Percentiles rank a stretch among this genome's conserved stretches.
Evolutionary conservation across 2,329 filamentous ascomycete species (phyloP).

Genomic region (Rhynchosporium agropyri): DNA sequence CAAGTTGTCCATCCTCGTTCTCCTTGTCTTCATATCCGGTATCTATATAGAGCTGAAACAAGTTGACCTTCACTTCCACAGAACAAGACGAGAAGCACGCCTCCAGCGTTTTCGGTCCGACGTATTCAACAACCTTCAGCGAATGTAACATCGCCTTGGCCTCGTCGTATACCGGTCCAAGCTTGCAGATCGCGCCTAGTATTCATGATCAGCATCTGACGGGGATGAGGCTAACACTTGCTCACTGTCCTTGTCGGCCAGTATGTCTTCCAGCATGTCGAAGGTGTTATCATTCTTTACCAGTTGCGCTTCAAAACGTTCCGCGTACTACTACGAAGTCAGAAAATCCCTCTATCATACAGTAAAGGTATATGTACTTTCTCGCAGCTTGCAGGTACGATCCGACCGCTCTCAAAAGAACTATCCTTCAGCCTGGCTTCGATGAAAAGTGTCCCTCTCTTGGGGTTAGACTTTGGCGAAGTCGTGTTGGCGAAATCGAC

Average conservation of each 20-base stretch:
- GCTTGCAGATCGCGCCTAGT: slow-evolving; percentile 18
- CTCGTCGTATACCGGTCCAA: slow-evolving; percentile 23
- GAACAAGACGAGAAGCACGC: slow-evolving; percentile 26
- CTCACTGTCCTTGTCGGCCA: slow-evolving; percentile 27
- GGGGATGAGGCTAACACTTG: neutral
- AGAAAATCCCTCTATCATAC: neutral
- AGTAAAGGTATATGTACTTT: neutral
- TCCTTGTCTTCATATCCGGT: slow-evolving; percentile 10
- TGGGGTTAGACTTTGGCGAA: neutral
- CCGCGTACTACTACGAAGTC: slow-evolving; percentile 1
- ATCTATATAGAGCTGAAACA: slow-evolving; percentile 28
- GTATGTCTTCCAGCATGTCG: slow-evolving; percentile 30
- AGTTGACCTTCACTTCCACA: slow-evolving; percentile 30
- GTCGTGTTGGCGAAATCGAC: neutral
- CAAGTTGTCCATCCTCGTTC: slow-evolving; percentile 27
- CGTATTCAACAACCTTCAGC: slow-evolving; percentile 37
- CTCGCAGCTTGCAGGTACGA: neutral
- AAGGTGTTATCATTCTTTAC: slow-evolving; percentile 20
- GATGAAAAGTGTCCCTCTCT: slow-evolving; percentile 27
- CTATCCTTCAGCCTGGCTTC: slow-evolving; percentile 26
- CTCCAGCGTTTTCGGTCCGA: slow-evolving; percentile 23
- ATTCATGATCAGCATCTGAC: neutral
- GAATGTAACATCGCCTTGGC: slow-evolving; percentile 26
- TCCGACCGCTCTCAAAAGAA: neutral
- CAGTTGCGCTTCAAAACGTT: slow-evolving; percentile 24